A percentile compares a stretch with the other conserved stretches of the same genome.
phyloP scores from a whole-genome alignment of 148 eudicot species.

The Silene conica region DNA sequence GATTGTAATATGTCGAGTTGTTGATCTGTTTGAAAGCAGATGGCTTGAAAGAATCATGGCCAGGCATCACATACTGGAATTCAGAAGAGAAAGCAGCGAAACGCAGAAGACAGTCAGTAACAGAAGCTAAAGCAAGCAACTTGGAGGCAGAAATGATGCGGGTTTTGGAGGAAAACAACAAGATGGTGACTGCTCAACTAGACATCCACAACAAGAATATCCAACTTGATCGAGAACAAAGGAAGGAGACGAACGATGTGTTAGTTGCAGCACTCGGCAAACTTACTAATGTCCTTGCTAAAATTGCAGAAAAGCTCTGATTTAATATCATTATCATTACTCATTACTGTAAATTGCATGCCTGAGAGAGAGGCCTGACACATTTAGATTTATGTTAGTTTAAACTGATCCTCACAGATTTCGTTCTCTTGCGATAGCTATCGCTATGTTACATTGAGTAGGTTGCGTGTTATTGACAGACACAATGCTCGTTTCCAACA shows the following conservation, averaged over 20 bases:
- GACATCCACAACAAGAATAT: conserved; percentile 40
- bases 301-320: conserved; percentile 53
- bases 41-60: conserved; percentile 22
- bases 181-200: conserved; percentile 39
- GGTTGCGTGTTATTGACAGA: too few species aligned
- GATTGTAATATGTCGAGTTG: too few species aligned
- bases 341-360: not conserved
- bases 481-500: too few species aligned
- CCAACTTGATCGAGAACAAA: conserved; percentile 46
- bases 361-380: not conserved
- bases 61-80: conserved; percentile 19
- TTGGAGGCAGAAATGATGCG: conserved; percentile 26
- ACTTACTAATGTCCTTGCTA: conserved; percentile 44
- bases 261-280: conserved; percentile 48
- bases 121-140: conserved; percentile 22
- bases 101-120: conserved; percentile 21
- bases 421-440: too few species aligned
- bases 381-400: too few species aligned
- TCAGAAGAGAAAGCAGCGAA: conserved; percentile 21
- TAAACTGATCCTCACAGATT: too few species aligned
- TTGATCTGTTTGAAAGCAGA: conserved; percentile 10
- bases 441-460: too few species aligned
- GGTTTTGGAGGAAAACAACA: conserved; percentile 42
- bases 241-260: conserved; percentile 38
- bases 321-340: not conserved